Percentiles rank a stretch among this genome's conserved stretches.
phyloP scores from a whole-genome alignment of 2,329 filamentous ascomycete species.

The Tolypocladium capitatum region DNA sequence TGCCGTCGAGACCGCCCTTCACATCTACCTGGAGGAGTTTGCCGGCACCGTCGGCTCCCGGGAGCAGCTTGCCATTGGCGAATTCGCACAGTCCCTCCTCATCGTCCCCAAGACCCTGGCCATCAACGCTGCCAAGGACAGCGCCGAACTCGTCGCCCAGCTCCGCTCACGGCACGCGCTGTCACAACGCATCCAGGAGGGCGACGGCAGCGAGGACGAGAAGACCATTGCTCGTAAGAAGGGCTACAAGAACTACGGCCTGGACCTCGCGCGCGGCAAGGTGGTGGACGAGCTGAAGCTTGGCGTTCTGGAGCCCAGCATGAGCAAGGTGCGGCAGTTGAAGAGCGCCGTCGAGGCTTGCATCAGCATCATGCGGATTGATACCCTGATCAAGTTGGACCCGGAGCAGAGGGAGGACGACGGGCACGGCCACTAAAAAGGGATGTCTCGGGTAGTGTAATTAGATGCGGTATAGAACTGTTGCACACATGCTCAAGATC shows the following conservation, averaged over 20 bases:
- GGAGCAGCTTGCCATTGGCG: slow-evolving; percentile 94
- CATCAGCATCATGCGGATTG: slow-evolving; percentile 98
- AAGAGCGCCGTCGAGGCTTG: slow-evolving; percentile 98
- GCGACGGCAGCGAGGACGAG: slow-evolving; percentile 73
- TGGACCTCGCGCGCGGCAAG: slow-evolving; percentile 80
- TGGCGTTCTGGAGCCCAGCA: slow-evolving; percentile 88
- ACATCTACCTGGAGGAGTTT: slow-evolving; percentile 98
- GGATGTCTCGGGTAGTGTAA: background rate
- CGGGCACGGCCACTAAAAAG: slow-evolving; percentile 63
- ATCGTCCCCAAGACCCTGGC: slow-evolving; percentile 93
- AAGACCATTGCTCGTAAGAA: slow-evolving; percentile 87
- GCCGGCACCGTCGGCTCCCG: slow-evolving; percentile 92
- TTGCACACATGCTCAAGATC: background rate
- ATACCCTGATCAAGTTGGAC: slow-evolving; percentile 96
- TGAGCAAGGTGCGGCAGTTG: slow-evolving; percentile 96
- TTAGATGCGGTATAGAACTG: background rate
- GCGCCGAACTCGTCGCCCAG: slow-evolving; percentile 88
- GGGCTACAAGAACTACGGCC: slow-evolving; percentile 96
- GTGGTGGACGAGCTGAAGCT: slow-evolving; percentile 90
- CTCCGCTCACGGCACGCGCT: slow-evolving; percentile 87
- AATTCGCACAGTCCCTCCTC: slow-evolving; percentile 90
- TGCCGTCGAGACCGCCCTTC: slow-evolving; percentile 94
- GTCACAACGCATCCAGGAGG: slow-evolving; percentile 80
- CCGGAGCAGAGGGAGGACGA: slow-evolving; percentile 70
- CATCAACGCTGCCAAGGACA: slow-evolving; percentile 93